A percentile compares a stretch with the other conserved stretches of the same genome.
These are phyloP conservation scores for Elasticomyces elasticus DNA, from an alignment of 495 filamentous ascomycete genomes.

Conservation along the genomic window DNA sequence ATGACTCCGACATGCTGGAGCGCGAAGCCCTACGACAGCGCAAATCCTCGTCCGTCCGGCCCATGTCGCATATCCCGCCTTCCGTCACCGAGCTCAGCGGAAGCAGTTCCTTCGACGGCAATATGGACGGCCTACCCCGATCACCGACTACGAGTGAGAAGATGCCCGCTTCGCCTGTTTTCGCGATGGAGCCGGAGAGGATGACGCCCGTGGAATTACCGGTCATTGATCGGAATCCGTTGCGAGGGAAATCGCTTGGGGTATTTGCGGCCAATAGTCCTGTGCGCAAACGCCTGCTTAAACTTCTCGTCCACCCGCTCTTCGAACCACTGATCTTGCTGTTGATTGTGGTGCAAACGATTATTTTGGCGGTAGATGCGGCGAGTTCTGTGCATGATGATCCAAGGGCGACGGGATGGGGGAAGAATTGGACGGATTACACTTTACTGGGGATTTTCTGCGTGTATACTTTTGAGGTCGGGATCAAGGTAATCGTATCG, in stretches of 20 bases:
- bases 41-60: conserved; percentile 46
- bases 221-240: conserved; percentile 51
- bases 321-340: conserved; percentile 81
- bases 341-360: conserved; percentile 78
- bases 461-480: conserved; percentile 81
- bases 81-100: background rate
- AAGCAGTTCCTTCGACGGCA: too few species aligned
- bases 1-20: conserved; percentile 67
- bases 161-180: conserved; percentile 13
- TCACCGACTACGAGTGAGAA: conserved; percentile 41
- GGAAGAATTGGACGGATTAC: conserved; percentile 61
- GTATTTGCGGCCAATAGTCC: conserved; percentile 70
- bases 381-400: conserved; percentile 54
- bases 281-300: conserved; percentile 65
- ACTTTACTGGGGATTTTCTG: conserved; percentile 73
- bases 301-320: conserved; percentile 73
- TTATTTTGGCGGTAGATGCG: conserved; percentile 76
- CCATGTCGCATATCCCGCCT: background rate
- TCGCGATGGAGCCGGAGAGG: too few species aligned
- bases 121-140: conserved; percentile 44
- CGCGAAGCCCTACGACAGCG: conserved; percentile 60
- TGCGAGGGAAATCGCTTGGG: conserved; percentile 78
- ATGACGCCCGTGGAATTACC: conserved; percentile 4
- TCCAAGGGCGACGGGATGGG: conserved; percentile 49
- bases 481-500: conserved; percentile 77